Evolutionary conservation across 495 filamentous ascomycete species (phyloP), one percentile per base, ranked within the genome.

Genomic region (Aspergillus conjunctus): DNA sequence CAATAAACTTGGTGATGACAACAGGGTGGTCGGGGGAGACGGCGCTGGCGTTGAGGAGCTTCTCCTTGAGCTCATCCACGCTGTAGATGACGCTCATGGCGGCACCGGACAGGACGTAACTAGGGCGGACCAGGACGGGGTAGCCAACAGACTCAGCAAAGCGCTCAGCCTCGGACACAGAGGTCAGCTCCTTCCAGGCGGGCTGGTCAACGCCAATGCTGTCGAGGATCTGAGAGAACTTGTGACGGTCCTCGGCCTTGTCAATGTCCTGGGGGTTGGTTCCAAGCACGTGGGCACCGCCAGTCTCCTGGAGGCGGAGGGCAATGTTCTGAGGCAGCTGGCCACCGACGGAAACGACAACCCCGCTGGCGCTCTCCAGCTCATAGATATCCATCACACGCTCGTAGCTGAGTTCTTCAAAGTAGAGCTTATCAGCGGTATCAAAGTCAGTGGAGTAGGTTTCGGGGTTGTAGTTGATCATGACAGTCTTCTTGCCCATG

Each of bases 341-440:
- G 44, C 93, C 94, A 66, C 93, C 93, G 58, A 97, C 93, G 58
- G 91, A 95, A 14, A 98, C 94, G 31, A 97, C 92, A 34, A 98
- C 91, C 66, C 94, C 93, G 53, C 81, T 85, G 26, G 93, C 89
- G 56, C 77, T 81, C 79, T 98, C 93, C 17, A 98, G 83, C 73
- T 97, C 93, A 72, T 97, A 97, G 62, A 98, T 98, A 78, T 98
- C 93, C 92, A 96, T 96, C 39, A 97, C 93, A 68, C 92, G 87
- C 79, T 98, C 93, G 70, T 97, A 98, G 79, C 90, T 93, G 54
- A 98, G 79, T 77, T 98, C 93, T 72, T 98, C 93, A 67, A 98
- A 98, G 76, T 98, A 98, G 22, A 98, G 84, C 68, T 87, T 92
- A 65, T 97, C 94, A n/a, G 94, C 91, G 10, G 87, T 88, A 69